Base-by-base conservation (phyloP, 495 filamentous ascomycete species). In the Daldinia loculata region DNA sequence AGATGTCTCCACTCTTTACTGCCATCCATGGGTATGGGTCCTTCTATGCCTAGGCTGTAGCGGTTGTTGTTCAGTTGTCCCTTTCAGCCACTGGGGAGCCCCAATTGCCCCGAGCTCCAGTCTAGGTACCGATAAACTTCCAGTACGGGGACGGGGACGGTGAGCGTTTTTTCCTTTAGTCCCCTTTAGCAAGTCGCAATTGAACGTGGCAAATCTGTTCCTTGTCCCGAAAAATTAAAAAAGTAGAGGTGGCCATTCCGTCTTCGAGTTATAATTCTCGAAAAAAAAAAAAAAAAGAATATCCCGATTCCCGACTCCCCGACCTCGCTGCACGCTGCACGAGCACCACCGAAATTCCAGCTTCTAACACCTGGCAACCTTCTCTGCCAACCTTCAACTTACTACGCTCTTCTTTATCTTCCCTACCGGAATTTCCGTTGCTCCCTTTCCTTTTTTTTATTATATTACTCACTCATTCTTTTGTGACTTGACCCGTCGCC, bases 261-360 rank as follows among this genome's bases (percentile, higher is more conserved):
- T 32, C 14, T 55, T 60, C 12, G 22, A 61, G 56, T 17, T 55
- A 4, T 17, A 50, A 50, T 29, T 50, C 22, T 61, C 36, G n/a
- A n/a, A n/a, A n/a, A n/a, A n/a, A n/a, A 27, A 72, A 72, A 53
- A 36, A 53, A 56, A 73, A 69, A 69, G 61, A 69, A 73, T 73
- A 39, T 58, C 66, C 70, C 70, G 70, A 73, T 30, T 56, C 26
- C 66, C 66, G 59, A 62, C 17, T 7, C 30, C 30, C 58, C 66
- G 70, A 73, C 65, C 41, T 69, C 66, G 70, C 65, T 48, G 41
- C 41, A 45, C 17, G 39, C 39, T 17, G n/a, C 39, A 60, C 45
- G 32, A 51, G 36, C 22, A 38, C 12, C 12, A 36, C 34, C 34
- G 4, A 56, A 9, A 8, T 57, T 53, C 60, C 59, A 51, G 34